Conservation (phyloP, 164 flowering plant genomes). For the Vitis rupestris region DNA sequence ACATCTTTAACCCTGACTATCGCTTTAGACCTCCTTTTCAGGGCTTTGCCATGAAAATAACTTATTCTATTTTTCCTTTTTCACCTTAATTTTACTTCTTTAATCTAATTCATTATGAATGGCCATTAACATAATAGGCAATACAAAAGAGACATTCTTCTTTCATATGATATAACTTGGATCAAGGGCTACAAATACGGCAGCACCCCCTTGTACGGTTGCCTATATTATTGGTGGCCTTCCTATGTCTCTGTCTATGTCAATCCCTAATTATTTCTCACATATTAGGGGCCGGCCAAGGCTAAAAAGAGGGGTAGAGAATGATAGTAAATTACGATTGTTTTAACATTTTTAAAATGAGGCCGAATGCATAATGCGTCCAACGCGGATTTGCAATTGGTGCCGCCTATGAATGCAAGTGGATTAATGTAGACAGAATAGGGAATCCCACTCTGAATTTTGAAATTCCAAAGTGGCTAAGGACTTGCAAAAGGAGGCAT, state of each 20-base stretch:
- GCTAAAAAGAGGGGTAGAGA: too few species aligned
- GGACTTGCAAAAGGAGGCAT: slow-evolving; percentile 15
- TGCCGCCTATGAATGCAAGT: slow-evolving; percentile 3
- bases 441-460: background rate
- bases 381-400: slow-evolving; percentile 22
- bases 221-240: too few species aligned
- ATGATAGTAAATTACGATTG: too few species aligned
- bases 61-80: background rate
- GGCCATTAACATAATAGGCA: background rate
- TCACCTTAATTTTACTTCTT: background rate
- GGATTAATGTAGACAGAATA: background rate
- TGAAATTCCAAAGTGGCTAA: slow-evolving; percentile 4
- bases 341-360: too few species aligned
- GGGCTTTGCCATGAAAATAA: background rate
- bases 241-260: too few species aligned
- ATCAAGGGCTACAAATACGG: too few species aligned
- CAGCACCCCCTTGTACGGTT: too few species aligned
- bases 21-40: background rate
- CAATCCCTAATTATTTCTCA: too few species aligned
- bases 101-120: background rate
- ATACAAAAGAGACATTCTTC: too few species aligned
- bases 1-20: slow-evolving; percentile 4
- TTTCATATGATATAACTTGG: too few species aligned
- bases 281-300: too few species aligned
- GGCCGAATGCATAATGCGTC: slow-evolving; percentile 15